phyloP scores from a whole-genome alignment of 169 alveolate species.

The Cystoisospora suis region DNA sequence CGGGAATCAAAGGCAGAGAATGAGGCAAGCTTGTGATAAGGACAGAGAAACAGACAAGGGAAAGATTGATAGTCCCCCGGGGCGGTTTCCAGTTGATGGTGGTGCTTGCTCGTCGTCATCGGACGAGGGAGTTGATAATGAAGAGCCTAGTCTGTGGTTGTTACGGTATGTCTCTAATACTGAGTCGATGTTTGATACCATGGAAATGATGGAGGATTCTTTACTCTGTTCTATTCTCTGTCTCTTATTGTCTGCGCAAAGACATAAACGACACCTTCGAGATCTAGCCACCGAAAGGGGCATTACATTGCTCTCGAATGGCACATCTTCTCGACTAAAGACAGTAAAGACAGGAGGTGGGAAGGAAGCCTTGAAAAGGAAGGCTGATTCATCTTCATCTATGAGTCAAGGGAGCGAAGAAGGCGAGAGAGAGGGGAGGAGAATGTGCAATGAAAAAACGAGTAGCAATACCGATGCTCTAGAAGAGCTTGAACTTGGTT shows the following conservation, averaged over 20 bases:
- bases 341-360: too few relatives aligned
- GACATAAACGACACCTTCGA: background rate
- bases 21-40: background rate
- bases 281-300: background rate
- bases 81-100: too few relatives aligned
- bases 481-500: background rate
- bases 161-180: background rate
- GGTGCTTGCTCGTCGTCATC: too few relatives aligned
- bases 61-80: background rate
- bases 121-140: background rate
- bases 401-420: background rate
- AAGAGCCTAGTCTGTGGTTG: background rate
- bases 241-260: background rate
- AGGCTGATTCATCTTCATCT: background rate
- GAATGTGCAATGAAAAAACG: background rate
- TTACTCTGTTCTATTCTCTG: background rate
- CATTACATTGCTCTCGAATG: too few relatives aligned
- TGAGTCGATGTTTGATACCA: background rate
- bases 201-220: background rate
- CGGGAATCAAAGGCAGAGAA: too few relatives aligned
- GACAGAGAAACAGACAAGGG: background rate
- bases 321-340: too few relatives aligned
- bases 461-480: background rate
- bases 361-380: too few relatives aligned
- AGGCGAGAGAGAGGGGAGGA: background rate